Evolutionary conservation across 331 rosid species (phyloP).

Genomic region (Acacia concinna): DNA sequence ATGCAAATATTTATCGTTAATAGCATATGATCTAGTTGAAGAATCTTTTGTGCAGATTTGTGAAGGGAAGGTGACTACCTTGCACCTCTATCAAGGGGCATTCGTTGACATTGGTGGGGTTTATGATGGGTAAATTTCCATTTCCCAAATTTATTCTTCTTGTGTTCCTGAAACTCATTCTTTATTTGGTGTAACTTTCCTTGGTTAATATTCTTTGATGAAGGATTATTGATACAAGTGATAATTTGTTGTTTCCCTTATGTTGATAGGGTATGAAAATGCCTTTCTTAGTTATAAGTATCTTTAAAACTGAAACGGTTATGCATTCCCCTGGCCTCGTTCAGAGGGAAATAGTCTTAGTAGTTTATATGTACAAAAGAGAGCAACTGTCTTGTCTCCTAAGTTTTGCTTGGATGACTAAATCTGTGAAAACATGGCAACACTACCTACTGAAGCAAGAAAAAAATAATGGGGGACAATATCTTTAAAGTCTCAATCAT

Average conservation of each 20-base stretch:
- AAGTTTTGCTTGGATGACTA: neutral
- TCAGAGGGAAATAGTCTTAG: conserved; percentile 9
- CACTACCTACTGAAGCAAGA: conserved; percentile 17
- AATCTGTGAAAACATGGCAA: conserved; percentile 23
- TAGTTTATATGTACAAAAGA: conserved; percentile 16
- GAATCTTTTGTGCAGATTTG: conserved; percentile 67
- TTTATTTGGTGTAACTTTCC: conserved; percentile 24
- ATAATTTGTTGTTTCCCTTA: conserved; percentile 21
- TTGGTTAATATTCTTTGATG: conserved; percentile 5
- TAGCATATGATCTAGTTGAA: conserved; percentile 4
- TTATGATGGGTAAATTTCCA: conserved; percentile 71
- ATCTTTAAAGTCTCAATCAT: too few species aligned
- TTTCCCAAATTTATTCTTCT: conserved; percentile 10
- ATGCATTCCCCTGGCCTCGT: neutral
- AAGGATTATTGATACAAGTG: conserved; percentile 13
- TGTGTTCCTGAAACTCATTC: conserved; percentile 20
- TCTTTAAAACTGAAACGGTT: conserved; percentile 19
- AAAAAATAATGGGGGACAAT: too few species aligned
- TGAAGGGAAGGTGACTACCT: conserved; percentile 72
- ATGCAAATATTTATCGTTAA: neutral
- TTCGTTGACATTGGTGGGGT: conserved; percentile 99
- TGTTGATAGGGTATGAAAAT: conserved; percentile 10
- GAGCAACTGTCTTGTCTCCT: neutral
- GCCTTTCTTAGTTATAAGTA: neutral
- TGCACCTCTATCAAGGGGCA: conserved; percentile 97